A percentile compares a stretch with the other conserved stretches of the same genome.
Evolutionary conservation across 345 rosid genomes (phyloP).

Genomic region (Hypericum androsaemum): DNA sequence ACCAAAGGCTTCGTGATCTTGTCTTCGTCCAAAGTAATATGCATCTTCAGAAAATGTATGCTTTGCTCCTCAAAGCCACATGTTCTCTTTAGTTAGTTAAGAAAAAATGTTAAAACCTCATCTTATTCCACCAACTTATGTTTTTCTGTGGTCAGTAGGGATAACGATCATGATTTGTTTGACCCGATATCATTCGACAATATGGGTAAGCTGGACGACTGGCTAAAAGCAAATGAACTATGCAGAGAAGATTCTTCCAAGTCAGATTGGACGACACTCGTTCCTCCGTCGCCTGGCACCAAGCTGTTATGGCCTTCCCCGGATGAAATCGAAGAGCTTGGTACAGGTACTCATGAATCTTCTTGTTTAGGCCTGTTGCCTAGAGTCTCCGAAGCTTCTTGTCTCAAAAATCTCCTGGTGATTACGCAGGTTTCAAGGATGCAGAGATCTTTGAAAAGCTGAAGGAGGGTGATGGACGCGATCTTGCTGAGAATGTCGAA

Average conservation of each 20-base stretch:
- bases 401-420: not conserved
- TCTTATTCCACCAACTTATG: too few species aligned
- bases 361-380: too few species aligned
- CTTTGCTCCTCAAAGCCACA: not conserved
- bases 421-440: slow-evolving; percentile 21
- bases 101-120: not conserved
- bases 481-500: not conserved
- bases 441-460: slow-evolving; percentile 12
- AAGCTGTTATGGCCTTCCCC: not conserved
- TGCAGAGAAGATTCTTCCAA: slow-evolving; percentile 10
- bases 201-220: slow-evolving; percentile 10
- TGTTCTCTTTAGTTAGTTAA: not conserved
- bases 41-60: not conserved
- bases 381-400: not conserved
- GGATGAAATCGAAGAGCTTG: slow-evolving; percentile 13
- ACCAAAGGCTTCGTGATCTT: not conserved
- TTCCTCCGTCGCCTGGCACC: slow-evolving; percentile 7
- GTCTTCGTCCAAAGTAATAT: not conserved
- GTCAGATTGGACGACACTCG: slow-evolving; percentile 11
- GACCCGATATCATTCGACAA: slow-evolving; percentile 17
- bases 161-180: slow-evolving; percentile 7
- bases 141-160: slow-evolving; percentile 1
- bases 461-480: not conserved
- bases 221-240: slow-evolving; percentile 17
- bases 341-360: slow-evolving; percentile 10